phyloP scores from a whole-genome alignment of 495 filamentous ascomycete genomes.

The Aspergillus conjunctus region DNA sequence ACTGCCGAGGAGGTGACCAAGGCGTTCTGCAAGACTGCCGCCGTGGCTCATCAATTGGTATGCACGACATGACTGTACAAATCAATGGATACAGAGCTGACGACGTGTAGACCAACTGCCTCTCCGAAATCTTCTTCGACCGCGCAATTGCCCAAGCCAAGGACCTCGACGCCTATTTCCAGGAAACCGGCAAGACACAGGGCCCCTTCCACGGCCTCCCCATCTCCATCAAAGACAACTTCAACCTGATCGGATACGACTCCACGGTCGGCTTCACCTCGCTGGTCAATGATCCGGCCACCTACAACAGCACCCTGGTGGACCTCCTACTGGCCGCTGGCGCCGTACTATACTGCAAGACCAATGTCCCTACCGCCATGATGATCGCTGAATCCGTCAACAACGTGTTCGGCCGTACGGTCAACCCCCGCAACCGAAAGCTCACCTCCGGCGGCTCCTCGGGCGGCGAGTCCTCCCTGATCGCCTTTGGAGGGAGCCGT shows the following conservation, averaged over 20 bases:
- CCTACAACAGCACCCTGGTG: constrained; percentile 23
- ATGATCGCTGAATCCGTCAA: constrained; percentile 18
- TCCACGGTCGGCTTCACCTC: constrained; percentile 28
- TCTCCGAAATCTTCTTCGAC: constrained; percentile 61
- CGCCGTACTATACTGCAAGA: constrained; percentile 23
- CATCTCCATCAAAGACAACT: constrained; percentile 37
- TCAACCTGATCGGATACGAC: constrained; percentile 27
- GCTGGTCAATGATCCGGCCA: constrained; percentile 24
- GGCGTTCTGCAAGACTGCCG: constrained; percentile 59
- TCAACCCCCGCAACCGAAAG: constrained; percentile 13
- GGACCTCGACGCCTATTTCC: constrained; percentile 40
- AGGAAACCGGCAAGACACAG: constrained; percentile 40
- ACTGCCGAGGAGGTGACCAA: constrained; percentile 42
- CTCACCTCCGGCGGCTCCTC: constrained; percentile 13
- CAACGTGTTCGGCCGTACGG: constrained; percentile 18
- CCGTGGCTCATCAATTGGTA: constrained; percentile 55
- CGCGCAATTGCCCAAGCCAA: constrained; percentile 38
- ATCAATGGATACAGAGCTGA: neutral
- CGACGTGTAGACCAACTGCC: constrained; percentile 45
- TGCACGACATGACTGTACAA: too few species aligned
- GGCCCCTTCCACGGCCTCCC: constrained; percentile 67
- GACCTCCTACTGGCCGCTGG: constrained; percentile 16
- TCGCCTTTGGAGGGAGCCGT: constrained; percentile 16
- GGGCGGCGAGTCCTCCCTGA: constrained; percentile 11
- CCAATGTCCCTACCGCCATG: constrained; percentile 20